Percentiles rank a stretch among this genome's conserved stretches.
phyloP scores from a whole-genome alignment of 345 rosid species.

The Reutealis trisperma region DNA sequence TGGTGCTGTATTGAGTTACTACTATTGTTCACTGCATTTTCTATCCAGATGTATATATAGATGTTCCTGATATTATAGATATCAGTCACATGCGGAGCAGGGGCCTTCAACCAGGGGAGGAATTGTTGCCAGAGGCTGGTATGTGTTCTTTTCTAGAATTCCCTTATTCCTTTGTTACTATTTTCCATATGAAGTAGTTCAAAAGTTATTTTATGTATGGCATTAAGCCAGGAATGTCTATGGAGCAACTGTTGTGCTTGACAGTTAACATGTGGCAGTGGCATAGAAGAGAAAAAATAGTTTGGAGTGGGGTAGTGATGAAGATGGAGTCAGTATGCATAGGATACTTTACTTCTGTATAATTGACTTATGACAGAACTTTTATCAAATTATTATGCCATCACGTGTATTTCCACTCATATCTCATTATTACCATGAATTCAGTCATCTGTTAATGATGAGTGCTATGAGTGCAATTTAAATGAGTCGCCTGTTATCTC shows the following conservation, averaged over 20 bases:
- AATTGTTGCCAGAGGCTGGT: slow-evolving; percentile 83
- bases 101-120: slow-evolving; percentile 94
- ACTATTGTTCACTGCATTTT: not conserved
- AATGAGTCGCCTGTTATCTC: not conserved
- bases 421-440: not conserved
- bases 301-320: not conserved
- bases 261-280: too few species aligned
- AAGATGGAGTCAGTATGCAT: not conserved
- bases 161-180: not conserved
- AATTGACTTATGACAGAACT: not conserved
- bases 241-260: not conserved
- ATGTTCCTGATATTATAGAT: slow-evolving; percentile 92
- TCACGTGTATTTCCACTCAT: not conserved
- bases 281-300: not conserved
- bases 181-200: not conserved
- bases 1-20: slow-evolving; percentile 4
- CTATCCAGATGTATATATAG: slow-evolving; percentile 81
- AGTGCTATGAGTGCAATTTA: not conserved
- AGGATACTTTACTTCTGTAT: not conserved
- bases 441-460: not conserved
- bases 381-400: not conserved
- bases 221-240: not conserved
- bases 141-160: slow-evolving; percentile 22
- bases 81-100: slow-evolving; percentile 94
- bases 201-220: not conserved